Percentiles rank a stretch among this genome's conserved stretches.
These are phyloP conservation scores for Cryptosporidium felis DNA, from an alignment of 169 alveolate species.

Conservation along the genomic window DNA sequence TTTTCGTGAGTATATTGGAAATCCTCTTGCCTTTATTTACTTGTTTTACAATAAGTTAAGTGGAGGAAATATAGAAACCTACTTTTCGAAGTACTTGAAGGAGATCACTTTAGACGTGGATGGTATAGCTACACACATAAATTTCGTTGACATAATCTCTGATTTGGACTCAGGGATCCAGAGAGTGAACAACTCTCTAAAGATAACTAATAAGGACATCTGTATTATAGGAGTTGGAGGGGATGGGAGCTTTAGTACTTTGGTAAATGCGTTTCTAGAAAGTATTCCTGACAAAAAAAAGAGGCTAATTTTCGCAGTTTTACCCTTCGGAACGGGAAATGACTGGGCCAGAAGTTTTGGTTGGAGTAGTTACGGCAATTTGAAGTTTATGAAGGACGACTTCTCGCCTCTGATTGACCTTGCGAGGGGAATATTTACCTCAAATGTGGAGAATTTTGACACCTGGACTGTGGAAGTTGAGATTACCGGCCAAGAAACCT, in stretches of 20 bases:
- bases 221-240: slow-evolving; percentile 47
- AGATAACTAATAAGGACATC: slow-evolving; percentile 32
- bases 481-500: background rate
- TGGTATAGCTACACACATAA: slow-evolving; percentile 29
- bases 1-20: slow-evolving; percentile 44
- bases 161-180: slow-evolving; percentile 9
- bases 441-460: slow-evolving; percentile 29
- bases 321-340: slow-evolving; percentile 67
- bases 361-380: slow-evolving; percentile 54
- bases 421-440: slow-evolving; percentile 51
- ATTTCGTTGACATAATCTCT: slow-evolving; percentile 50
- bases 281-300: background rate
- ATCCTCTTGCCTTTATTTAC: slow-evolving; percentile 52
- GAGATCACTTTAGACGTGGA: slow-evolving; percentile 59
- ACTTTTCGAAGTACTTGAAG: slow-evolving; percentile 10
- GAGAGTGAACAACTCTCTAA: slow-evolving; percentile 22
- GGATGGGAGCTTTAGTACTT: slow-evolving; percentile 51
- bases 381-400: slow-evolving; percentile 65
- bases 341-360: slow-evolving; percentile 63
- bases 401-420: slow-evolving; percentile 41
- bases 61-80: slow-evolving; percentile 58
- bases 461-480: slow-evolving; percentile 43
- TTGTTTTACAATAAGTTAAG: slow-evolving; percentile 46
- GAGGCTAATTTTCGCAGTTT: slow-evolving; percentile 24
- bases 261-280: slow-evolving; percentile 5